Evolutionary conservation across 192 early-diverging fungal genomes (phyloP), one percentile per base, ranked within the genome.

Genomic region (Entrophospora sp.): DNA sequence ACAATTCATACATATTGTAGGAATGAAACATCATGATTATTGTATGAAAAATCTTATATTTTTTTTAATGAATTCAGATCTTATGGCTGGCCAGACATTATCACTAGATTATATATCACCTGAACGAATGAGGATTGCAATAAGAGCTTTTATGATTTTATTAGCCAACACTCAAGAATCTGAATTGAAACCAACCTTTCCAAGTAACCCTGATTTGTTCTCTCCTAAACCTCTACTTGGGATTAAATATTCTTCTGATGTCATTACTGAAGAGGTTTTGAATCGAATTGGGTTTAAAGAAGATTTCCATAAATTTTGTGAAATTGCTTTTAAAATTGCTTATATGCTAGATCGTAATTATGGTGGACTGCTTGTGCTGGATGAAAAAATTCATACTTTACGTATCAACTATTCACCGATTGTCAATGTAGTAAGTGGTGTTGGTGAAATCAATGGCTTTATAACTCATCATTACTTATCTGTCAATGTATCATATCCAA

Each of bases 91-190:
- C 30, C 69, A 66, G 20, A 64, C 71, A 20, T 68, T 70, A 80
- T 74, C 64, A 48, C 51, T 81, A 38, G 81, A 83, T 7, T 73
- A 83, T 38, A 73, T 87, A 51, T 68, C 71, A 16, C 81, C 89
- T 0, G 91, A 93, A 62, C 74, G 88, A 34, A 82, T 89, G 71
- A 85, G 84, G 3, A 84, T 94, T 48, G 93, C 81, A 1, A 71
- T 95, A 6, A 68, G 86, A 13, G 77, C 88, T 5, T 90, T 93
- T 63, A 72, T 86, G 64, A 52, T 91, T 30, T 75, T 93, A 30
- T 67, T 95, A n/a, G 71, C 83, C 0, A 87, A 89, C 46, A 75
- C 90, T 28, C 91, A 89, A 57, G 79, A 84, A 20, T 72, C 67
- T 27, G 68, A 65, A 45, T 35, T 22, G 52, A 69, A 46, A 25